A percentile compares a stretch with the other conserved stretches of the same genome.
phyloP scores from a whole-genome alignment of 1,139 yeast genomes.

The Saccharomyces hybrid region DNA sequence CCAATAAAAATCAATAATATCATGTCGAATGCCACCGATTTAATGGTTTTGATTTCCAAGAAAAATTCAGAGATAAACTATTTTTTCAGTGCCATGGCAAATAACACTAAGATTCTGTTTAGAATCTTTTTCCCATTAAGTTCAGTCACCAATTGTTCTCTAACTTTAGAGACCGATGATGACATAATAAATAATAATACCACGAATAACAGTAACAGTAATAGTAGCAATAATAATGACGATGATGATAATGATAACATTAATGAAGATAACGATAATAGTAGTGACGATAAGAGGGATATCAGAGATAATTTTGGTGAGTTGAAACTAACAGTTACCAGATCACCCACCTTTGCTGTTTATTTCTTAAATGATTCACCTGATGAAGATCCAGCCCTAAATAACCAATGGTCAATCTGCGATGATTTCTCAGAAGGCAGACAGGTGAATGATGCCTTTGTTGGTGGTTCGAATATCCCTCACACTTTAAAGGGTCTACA shows the following conservation, averaged over 20 bases:
- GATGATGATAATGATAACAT: conserved; percentile 5
- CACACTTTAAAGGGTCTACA: conserved; percentile 45
- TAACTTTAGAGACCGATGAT: conserved; percentile 31
- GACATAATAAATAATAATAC: conserved; percentile 4
- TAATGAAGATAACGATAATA: conserved; percentile 5
- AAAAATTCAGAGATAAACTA: conserved; percentile 66
- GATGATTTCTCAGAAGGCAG: conserved; percentile 79
- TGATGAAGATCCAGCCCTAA: conserved; percentile 3
- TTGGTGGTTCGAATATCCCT: conserved; percentile 42
- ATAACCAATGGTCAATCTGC: conserved; percentile 72
- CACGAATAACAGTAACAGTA: not conserved
- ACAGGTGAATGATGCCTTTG: conserved; percentile 61
- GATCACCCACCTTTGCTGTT: conserved; percentile 70
- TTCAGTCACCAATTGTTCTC: conserved; percentile 34
- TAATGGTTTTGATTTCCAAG: conserved; percentile 57
- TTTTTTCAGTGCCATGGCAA: conserved; percentile 62
- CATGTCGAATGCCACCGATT: conserved; percentile 57
- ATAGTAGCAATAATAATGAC: conserved; percentile 5
- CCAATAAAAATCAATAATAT: conserved; percentile 56
- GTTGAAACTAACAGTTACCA: conserved; percentile 43
- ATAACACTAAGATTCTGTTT: conserved; percentile 58
- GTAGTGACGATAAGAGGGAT: conserved; percentile 10
- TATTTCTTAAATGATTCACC: conserved; percentile 42
- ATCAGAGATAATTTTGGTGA: conserved; percentile 37
- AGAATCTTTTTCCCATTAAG: conserved; percentile 58